These are phyloP conservation scores for Penicillium dipodomyicola DNA, from an alignment of 495 filamentous ascomycete genomes.

Conservation along the genomic window DNA sequence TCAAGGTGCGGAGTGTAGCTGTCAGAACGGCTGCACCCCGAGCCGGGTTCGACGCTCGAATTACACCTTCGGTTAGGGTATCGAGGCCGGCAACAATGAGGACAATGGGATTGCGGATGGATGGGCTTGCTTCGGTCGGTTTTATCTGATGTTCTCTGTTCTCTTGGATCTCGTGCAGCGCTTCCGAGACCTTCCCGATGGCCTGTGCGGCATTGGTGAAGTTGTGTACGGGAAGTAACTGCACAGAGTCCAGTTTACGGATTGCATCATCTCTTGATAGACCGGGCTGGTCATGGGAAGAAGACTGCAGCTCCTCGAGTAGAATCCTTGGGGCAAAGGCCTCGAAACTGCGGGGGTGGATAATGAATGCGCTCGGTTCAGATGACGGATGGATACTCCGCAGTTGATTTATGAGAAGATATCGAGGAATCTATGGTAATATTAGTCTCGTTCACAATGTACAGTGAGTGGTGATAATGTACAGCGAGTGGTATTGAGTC, in stretches of 20 bases:
- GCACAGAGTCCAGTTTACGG: slow-evolving; percentile 36
- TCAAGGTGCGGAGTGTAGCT: slow-evolving; percentile 35
- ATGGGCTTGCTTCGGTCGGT: not conserved
- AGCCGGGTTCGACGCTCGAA: slow-evolving; percentile 42
- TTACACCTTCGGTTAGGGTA: slow-evolving; percentile 36
- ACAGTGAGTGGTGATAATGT: not conserved
- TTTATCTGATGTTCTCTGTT: slow-evolving; percentile 8
- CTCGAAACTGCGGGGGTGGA: slow-evolving; percentile 78
- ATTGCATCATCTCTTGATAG: slow-evolving; percentile 38
- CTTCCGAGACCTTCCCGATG: slow-evolving; percentile 33
- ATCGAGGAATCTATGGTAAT: slow-evolving; percentile 18
- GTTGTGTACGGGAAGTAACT: slow-evolving; percentile 39
- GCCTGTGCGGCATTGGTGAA: slow-evolving; percentile 37
- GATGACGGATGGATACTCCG: slow-evolving; percentile 7
- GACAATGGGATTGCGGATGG: slow-evolving; percentile 11
- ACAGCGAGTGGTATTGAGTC: not conserved
- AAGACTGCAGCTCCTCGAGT: slow-evolving; percentile 38
- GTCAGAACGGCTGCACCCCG: slow-evolving; percentile 38
- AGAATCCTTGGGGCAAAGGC: slow-evolving; percentile 75
- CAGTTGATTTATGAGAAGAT: slow-evolving; percentile 18
- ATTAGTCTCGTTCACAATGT: not conserved
- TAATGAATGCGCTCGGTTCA: slow-evolving; percentile 36
- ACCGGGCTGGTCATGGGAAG: slow-evolving; percentile 11
- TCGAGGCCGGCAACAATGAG: slow-evolving; percentile 44
- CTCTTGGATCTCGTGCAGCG: slow-evolving; percentile 23